Percentiles rank a stretch among this genome's conserved stretches.
phyloP scores from a whole-genome alignment of 1,284 basidiomycete species.

The Naganishia albida region DNA sequence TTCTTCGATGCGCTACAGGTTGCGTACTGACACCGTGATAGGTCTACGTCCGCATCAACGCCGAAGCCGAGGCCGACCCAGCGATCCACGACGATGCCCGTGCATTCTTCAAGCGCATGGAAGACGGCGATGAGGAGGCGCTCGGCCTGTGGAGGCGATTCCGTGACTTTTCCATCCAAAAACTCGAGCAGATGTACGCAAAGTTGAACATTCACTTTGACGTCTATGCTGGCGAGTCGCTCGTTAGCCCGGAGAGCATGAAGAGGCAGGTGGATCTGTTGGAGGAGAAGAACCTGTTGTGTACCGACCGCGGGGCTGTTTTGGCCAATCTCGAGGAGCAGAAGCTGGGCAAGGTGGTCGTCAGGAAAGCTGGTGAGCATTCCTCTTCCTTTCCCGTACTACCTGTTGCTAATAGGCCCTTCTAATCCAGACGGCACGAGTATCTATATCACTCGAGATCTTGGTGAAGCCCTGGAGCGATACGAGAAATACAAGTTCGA shows the following conservation, averaged over 20 bases:
- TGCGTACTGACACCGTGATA: conserved; percentile 25
- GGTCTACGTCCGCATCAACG: conserved; percentile 89
- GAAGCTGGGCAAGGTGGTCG: conserved; percentile 87
- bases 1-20: neutral
- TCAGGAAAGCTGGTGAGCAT: conserved; percentile 76
- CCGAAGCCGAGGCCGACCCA: conserved; percentile 57
- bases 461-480: conserved; percentile 89
- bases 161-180: conserved; percentile 87
- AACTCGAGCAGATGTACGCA: conserved; percentile 88
- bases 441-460: conserved; percentile 98
- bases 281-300: conserved; percentile 58
- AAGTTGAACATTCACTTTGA: conserved; percentile 91
- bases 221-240: conserved; percentile 89
- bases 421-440: conserved; percentile 90
- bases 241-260: conserved; percentile 78
- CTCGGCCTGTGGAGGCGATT: conserved; percentile 89
- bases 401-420: conserved; percentile 8
- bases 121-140: conserved; percentile 82
- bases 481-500: conserved; percentile 91
- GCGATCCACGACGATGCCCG: conserved; percentile 77
- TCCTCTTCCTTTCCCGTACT: neutral
- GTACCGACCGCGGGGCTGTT: conserved; percentile 69
- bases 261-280: conserved; percentile 63
- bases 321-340: conserved; percentile 81
- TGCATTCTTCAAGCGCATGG: conserved; percentile 93